Evolutionary conservation across 169 alveolate species (phyloP).

Genomic region (Pseudocohnilembus persalinus): DNA sequence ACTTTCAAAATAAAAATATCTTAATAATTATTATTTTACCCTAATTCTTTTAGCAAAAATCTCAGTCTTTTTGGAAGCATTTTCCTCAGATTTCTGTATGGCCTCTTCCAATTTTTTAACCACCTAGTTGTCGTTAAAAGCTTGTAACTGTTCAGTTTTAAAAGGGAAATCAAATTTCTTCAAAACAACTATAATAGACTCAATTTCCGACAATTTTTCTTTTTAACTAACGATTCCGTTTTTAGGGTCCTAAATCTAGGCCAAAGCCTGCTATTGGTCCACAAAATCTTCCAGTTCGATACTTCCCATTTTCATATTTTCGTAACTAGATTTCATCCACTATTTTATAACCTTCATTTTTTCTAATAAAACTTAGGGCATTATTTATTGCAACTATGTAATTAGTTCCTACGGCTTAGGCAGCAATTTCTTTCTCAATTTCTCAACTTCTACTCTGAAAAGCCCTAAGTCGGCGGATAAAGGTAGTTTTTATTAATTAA

Average conservation of each 20-base stretch:
- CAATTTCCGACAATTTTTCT: background rate
- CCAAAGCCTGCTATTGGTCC: background rate
- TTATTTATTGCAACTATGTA: conserved; percentile 42
- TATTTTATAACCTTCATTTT: conserved; percentile 55
- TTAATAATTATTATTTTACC: background rate
- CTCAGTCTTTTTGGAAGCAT: conserved; percentile 56
- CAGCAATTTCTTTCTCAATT: conserved; percentile 41
- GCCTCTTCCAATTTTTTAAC: conserved; percentile 45
- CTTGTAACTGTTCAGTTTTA: background rate
- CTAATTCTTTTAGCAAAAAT: background rate
- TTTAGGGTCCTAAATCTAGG: background rate
- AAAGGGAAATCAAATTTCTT: too few relatives aligned
- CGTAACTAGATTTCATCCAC: conserved; percentile 41
- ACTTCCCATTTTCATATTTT: background rate
- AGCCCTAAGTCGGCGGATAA: conserved; percentile 52
- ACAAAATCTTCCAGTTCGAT: background rate
- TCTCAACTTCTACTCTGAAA: conserved; percentile 49
- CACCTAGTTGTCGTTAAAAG: background rate
- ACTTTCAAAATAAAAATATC: too few relatives aligned
- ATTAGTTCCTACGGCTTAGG: conserved; percentile 57
- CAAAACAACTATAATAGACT: background rate
- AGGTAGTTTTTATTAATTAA: conserved; percentile 42
- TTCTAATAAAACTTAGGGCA: conserved; percentile 49
- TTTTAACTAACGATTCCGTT: too few relatives aligned
- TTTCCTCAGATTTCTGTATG: conserved; percentile 58